A percentile compares a stretch with the other conserved stretches of the same genome.
Evolutionary conservation across 148 eudicot species (phyloP).

Genomic region (Spergularia bocconei): DNA sequence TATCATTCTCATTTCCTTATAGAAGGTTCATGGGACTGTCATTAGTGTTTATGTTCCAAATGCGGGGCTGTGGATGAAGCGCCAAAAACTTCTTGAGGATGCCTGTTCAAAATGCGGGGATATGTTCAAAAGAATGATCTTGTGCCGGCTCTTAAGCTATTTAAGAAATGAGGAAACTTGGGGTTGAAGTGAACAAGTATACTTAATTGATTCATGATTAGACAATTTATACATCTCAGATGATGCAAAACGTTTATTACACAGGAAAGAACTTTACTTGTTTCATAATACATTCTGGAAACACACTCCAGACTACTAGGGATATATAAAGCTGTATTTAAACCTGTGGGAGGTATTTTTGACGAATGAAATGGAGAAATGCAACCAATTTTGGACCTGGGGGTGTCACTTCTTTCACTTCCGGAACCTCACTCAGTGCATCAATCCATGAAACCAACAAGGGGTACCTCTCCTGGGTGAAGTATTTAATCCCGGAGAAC

Average conservation of each 20-base stretch:
- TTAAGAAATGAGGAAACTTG: conserved; percentile 51
- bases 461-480: conserved; percentile 19
- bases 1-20: no score
- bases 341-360: background rate
- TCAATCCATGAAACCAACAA: conserved; percentile 13
- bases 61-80: conserved; percentile 68
- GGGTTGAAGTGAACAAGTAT: conserved; percentile 58
- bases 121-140: conserved; percentile 59
- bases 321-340: background rate
- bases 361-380: background rate
- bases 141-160: conserved; percentile 50
- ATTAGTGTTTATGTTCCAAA: conserved; percentile 66
- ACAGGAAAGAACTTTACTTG: background rate
- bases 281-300: background rate
- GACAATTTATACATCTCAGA: background rate
- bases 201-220: no score
- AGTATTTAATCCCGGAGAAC: background rate
- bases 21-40: conserved; percentile 65
- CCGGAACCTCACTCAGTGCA: conserved; percentile 19
- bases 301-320: no score
- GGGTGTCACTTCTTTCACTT: conserved; percentile 7
- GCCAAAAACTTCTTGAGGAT: conserved; percentile 53
- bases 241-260: background rate
- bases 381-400: conserved; percentile 6
- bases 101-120: conserved; percentile 68